These are phyloP conservation scores for Arthroderma sp. DNA, from an alignment of 2,329 filamentous ascomycete genomes.

Conservation along the genomic window DNA sequence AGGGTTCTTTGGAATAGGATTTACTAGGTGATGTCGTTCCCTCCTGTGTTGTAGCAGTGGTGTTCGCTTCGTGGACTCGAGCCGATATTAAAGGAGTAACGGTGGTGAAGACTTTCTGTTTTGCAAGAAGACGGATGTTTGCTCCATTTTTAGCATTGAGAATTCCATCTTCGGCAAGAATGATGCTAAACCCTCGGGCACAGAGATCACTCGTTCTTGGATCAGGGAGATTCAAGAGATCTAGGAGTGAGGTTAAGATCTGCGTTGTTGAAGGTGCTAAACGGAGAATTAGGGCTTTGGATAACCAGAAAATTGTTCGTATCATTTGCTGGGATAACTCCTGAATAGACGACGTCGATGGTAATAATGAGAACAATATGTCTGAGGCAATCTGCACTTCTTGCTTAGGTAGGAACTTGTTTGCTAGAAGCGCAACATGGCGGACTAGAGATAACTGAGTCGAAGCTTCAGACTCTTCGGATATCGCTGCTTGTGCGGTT, in stretches of 20 bases:
- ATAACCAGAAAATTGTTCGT: slow-evolving; percentile 47
- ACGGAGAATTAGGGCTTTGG: slow-evolving; percentile 49
- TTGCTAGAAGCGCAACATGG: slow-evolving; percentile 31
- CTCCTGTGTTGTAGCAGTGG: slow-evolving; percentile 15
- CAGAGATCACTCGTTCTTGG: slow-evolving; percentile 39
- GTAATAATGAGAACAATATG: slow-evolving; percentile 25
- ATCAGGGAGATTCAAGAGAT: slow-evolving; percentile 34
- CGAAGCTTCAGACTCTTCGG: slow-evolving; percentile 22
- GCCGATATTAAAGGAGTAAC: slow-evolving; percentile 45
- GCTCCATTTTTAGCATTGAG: slow-evolving; percentile 50
- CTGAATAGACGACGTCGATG: slow-evolving; percentile 10
- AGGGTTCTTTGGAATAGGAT: slow-evolving; percentile 42
- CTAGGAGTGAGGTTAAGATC: slow-evolving; percentile 41
- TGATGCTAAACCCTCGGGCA: slow-evolving; percentile 46
- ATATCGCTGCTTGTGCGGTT: slow-evolving; percentile 25
- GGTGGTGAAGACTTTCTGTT: slow-evolving; percentile 52
- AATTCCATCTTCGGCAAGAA: slow-evolving; percentile 50
- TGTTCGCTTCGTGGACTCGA: slow-evolving; percentile 37
- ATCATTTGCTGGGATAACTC: slow-evolving; percentile 33
- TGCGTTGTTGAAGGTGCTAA: slow-evolving; percentile 37
- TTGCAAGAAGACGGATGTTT: slow-evolving; percentile 48
- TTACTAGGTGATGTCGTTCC: not conserved
- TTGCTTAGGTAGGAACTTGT: slow-evolving; percentile 31
- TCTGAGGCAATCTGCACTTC: slow-evolving; percentile 23
- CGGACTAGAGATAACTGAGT: slow-evolving; percentile 33